Base-by-base conservation (phyloP, 2,329 filamentous ascomycete species). In the Colletotrichum sp. region DNA sequence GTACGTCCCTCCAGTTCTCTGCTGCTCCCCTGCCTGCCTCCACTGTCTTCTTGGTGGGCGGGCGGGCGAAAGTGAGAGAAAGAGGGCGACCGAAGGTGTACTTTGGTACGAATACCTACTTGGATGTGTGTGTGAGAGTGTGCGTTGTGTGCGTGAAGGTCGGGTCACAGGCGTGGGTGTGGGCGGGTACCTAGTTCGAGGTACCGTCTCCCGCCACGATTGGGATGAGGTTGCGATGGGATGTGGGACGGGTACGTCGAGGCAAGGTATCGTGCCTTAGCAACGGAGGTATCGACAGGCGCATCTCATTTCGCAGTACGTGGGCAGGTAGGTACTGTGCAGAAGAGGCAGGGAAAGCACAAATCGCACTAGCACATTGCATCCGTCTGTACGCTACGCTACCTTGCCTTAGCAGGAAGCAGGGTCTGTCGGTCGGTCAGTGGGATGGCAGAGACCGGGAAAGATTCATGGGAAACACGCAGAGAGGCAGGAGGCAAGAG, bases 131-230 rank as follows among this genome's bases (percentile, higher is more conserved):
- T 57, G 70, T 43, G 16, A 18, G 38, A 48, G 61, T 38, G 65
- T 60, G 66, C 32, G 66, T 57, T 34, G 48, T 74, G 67, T 58
- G 43, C 18, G 71, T 21, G 30, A 28, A 16, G 32, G 55, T 28
- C 24, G 21, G 58, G 65, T 28, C 21, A 38, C 36, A 61, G 67
- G 58, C 43, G 67, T 34, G 71, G 57, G 67, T 48, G 73, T 73
- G 63, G 70, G 64, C 70, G 64, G 70, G 32, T 73, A 75, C 73
- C 73, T 73, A 72, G 68, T 64, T n/a, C 9, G 32, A 73, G 38
- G 70, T 75, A 73, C 48, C 64, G 63, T 43, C 12, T 21, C 32
- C 34, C 18, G 4, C 36, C 52, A 28, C 28, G 9, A 58, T 43
- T 57, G 57, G 63, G 48, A 68, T n/a, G 36, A 52, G 57, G 34